Evolutionary conservation across 2,329 filamentous ascomycete genomes (phyloP).

Genomic region (Diplodia seriata): DNA sequence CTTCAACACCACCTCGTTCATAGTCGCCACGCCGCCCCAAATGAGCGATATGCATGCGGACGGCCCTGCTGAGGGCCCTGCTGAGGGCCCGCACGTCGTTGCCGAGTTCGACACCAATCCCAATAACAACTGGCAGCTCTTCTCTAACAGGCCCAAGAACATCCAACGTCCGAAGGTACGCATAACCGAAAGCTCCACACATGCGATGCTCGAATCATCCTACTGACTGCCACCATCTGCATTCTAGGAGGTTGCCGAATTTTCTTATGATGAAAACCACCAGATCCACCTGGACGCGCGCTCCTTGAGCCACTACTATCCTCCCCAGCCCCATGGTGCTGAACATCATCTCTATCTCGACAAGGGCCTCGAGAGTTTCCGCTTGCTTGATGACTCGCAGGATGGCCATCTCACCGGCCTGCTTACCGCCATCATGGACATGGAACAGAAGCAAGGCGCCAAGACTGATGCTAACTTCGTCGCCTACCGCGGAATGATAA

Average conservation of each 20-base stretch:
- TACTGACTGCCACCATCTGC: background rate
- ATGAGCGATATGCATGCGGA: background rate
- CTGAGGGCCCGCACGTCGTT: background rate
- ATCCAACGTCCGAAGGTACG: background rate
- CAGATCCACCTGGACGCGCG: slow-evolving; percentile 76
- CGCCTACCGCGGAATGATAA: slow-evolving; percentile 99
- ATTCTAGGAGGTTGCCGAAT: slow-evolving; percentile 76
- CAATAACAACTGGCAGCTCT: background rate
- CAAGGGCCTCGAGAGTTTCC: slow-evolving; percentile 80
- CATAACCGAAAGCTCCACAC: background rate
- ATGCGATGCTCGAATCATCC: background rate
- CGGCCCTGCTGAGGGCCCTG: background rate
- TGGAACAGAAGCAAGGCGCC: slow-evolving; percentile 72
- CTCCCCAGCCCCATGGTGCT: slow-evolving; percentile 66
- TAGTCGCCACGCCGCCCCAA: background rate
- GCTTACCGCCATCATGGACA: slow-evolving; percentile 73
- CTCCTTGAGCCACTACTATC: slow-evolving; percentile 88
- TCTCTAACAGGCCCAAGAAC: background rate
- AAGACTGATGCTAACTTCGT: slow-evolving; percentile 79
- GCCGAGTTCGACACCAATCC: background rate
- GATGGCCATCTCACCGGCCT: slow-evolving; percentile 90
- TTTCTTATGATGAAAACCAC: slow-evolving; percentile 90
- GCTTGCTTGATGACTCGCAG: slow-evolving; percentile 79
- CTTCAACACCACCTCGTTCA: background rate
- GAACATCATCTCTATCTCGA: slow-evolving; percentile 69